Percentiles rank a stretch among this genome's conserved stretches.
Evolutionary conservation across 805 yeast genomes (phyloP).

Genomic region (Kluyveromyces lactis): DNA sequence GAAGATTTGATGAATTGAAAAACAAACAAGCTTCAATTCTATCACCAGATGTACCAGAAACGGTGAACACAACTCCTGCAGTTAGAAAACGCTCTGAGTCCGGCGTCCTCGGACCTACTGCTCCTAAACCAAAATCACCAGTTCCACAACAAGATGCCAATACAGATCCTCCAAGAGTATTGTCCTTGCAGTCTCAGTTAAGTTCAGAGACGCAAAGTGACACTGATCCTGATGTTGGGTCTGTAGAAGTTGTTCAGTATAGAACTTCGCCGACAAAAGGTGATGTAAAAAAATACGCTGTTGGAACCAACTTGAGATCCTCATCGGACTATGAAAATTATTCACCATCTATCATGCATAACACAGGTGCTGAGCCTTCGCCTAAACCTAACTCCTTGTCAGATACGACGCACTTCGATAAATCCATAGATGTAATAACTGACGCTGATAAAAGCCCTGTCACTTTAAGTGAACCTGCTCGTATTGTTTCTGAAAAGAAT

Average conservation of each 20-base stretch:
- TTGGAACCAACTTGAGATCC: slow-evolving; percentile 3
- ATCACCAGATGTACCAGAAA: slow-evolving; percentile 6
- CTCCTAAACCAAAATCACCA: slow-evolving; percentile 3
- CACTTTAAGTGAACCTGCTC: slow-evolving; percentile 8
- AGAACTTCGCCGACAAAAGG: slow-evolving; percentile 17
- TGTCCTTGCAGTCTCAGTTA: slow-evolving; percentile 5
- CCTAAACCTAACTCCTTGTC: not conserved
- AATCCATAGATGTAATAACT: not conserved
- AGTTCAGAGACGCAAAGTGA: slow-evolving; percentile 1
- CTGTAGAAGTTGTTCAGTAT: slow-evolving; percentile 13
- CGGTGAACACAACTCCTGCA: slow-evolving; percentile 2
- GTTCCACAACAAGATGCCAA: not conserved
- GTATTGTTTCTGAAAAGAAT: slow-evolving; percentile 5
- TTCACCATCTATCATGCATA: not conserved
- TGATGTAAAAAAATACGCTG: slow-evolving; percentile 9
- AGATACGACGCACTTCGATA: not conserved
- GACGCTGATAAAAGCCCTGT: slow-evolving; percentile 21
- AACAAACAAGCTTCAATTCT: not conserved
- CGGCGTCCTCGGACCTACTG: not conserved
- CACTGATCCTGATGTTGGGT: slow-evolving; percentile 3
- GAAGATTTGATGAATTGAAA: slow-evolving; percentile 1
- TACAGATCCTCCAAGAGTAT: slow-evolving; percentile 5
- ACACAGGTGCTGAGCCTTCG: not conserved
- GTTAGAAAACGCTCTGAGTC: slow-evolving; percentile 3
- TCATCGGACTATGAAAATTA: not conserved